These are phyloP conservation scores for Pterocarpus santalinus DNA, from an alignment of 306 rosid species.

Conservation along the genomic window DNA sequence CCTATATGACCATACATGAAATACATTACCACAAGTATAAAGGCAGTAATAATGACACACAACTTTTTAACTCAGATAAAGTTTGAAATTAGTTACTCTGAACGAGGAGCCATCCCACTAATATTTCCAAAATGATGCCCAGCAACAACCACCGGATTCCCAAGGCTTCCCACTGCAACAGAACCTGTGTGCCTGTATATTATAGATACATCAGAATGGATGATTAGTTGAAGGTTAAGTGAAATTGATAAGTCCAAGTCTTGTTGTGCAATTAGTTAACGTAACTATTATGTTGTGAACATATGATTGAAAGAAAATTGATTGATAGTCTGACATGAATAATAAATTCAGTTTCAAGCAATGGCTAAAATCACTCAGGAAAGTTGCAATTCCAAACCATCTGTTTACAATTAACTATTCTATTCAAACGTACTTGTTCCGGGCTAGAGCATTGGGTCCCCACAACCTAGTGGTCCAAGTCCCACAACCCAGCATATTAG, in stretches of 20 bases:
- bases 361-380: too few relatives aligned
- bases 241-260: constrained; percentile 5
- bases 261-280: not conserved
- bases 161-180: constrained; percentile 97
- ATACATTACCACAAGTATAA: too few relatives aligned
- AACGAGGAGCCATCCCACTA: constrained; percentile 99
- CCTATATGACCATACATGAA: not conserved
- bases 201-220: constrained; percentile 49
- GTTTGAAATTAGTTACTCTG: constrained; percentile 78
- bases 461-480: too few relatives aligned
- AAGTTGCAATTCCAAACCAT: too few relatives aligned
- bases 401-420: too few relatives aligned
- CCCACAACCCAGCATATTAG: too few relatives aligned
- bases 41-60: constrained; percentile 9
- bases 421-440: too few relatives aligned
- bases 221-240: constrained; percentile 4
- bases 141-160: constrained; percentile 88
- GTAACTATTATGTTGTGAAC: not conserved
- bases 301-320: constrained; percentile 6
- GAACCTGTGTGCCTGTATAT: constrained; percentile 90
- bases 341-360: too few relatives aligned
- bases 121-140: constrained; percentile 94
- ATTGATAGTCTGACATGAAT: too few relatives aligned
- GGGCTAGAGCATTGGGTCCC: too few relatives aligned
- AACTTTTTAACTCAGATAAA: constrained; percentile 21